Conservation (phyloP, 768 basidiomycete genomes). For the Amanita inopinata region DNA sequence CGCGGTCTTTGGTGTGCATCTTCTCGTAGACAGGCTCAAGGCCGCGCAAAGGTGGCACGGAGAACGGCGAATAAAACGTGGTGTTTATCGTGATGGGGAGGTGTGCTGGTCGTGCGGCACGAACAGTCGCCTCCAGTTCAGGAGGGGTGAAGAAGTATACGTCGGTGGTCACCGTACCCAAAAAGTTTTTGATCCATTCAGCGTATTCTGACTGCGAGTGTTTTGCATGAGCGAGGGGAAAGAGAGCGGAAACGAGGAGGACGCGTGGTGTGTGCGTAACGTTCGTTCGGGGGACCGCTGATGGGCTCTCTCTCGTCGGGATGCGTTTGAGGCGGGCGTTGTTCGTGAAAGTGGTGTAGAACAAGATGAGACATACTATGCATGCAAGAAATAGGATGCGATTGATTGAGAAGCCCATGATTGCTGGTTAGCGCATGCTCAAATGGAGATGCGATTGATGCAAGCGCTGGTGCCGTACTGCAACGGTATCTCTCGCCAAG, state of each 20-base stretch:
- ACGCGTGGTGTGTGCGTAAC: constrained; percentile 18
- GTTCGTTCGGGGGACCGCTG: too few species aligned
- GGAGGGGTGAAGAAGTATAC: constrained; percentile 47
- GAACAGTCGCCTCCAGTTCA: constrained; percentile 24
- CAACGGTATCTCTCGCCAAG: too few species aligned
- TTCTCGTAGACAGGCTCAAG: constrained; percentile 24
- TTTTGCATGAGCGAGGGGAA: constrained; percentile 40
- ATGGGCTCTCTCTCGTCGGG: too few species aligned
- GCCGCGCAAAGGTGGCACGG: constrained; percentile 33
- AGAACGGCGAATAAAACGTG: constrained; percentile 34
- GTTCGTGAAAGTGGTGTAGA: neutral
- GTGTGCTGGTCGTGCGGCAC: constrained; percentile 19
- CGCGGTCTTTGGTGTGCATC: constrained; percentile 38
- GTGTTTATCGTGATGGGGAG: constrained; percentile 35
- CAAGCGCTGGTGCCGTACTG: too few species aligned
- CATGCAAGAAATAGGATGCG: neutral
- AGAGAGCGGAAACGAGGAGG: constrained; percentile 47
- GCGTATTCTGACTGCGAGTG: constrained; percentile 36
- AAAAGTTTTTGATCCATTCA: constrained; percentile 34
- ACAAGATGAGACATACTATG: neutral
- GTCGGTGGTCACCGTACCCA: constrained; percentile 33
- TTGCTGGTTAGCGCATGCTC: too few species aligned
- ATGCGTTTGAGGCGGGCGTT: too few species aligned
- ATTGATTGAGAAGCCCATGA: too few species aligned
- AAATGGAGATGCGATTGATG: too few species aligned